These are phyloP conservation scores for Serendipita sp. DNA, from an alignment of 768 basidiomycete species.

Conservation along the genomic window DNA sequence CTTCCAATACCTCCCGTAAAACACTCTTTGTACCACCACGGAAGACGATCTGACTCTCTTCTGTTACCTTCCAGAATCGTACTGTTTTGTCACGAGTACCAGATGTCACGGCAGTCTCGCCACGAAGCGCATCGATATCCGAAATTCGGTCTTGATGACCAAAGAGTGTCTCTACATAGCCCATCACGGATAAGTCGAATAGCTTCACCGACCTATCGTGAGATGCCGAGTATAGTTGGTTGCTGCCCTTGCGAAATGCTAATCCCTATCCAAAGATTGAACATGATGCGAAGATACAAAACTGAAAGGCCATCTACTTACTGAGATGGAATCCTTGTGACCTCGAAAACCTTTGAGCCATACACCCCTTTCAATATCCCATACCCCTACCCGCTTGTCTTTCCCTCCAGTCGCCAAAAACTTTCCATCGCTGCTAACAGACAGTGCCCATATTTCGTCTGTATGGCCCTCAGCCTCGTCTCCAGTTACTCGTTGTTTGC, in stretches of 20 bases:
- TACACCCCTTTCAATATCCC: conserved; percentile 58
- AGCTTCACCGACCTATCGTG: conserved; percentile 83
- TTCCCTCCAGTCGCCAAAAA: conserved; percentile 75
- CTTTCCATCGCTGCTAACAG: conserved; percentile 70
- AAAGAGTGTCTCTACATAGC: conserved; percentile 90
- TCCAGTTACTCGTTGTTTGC: conserved; percentile 21
- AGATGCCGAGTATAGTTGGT: conserved; percentile 59
- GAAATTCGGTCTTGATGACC: conserved; percentile 88
- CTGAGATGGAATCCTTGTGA: conserved; percentile 50
- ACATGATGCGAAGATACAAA: conserved; percentile 5
- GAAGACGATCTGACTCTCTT: conserved; percentile 90
- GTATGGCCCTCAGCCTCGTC: conserved; percentile 54
- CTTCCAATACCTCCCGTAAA: conserved; percentile 65
- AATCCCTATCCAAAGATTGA: conserved; percentile 29
- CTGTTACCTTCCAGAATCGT: conserved; percentile 90
- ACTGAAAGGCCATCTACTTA: conserved; percentile 22
- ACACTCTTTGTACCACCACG: conserved; percentile 72
- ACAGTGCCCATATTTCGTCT: conserved; percentile 70
- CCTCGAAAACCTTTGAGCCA: conserved; percentile 77
- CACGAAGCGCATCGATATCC: conserved; percentile 60
- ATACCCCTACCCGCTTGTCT: conserved; percentile 68
- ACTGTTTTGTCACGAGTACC: conserved; percentile 84
- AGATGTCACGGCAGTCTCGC: conserved; percentile 70
- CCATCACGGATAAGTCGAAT: conserved; percentile 67
- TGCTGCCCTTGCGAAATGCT: conserved; percentile 60